phyloP scores from a whole-genome alignment of 257 asterid species.

The Catharanthus roseus region DNA sequence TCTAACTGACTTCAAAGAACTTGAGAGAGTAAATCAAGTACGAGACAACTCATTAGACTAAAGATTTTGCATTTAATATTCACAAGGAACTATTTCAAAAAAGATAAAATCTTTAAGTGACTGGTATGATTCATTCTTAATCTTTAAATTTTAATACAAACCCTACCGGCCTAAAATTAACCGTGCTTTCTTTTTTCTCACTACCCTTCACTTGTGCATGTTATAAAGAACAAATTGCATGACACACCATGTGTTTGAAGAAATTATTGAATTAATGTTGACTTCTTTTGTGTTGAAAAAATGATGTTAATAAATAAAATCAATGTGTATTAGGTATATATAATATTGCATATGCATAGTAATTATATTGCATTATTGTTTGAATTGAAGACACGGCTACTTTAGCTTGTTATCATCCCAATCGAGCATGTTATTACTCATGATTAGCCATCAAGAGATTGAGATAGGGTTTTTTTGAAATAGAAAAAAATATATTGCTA shows the following conservation, averaged over 20 bases:
- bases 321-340: background rate
- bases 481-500: background rate
- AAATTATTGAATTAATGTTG: conserved; percentile 8
- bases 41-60: no score
- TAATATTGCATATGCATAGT: no score
- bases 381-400: conserved; percentile 1
- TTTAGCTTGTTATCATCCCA: conserved; percentile 6
- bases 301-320: background rate
- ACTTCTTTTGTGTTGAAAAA: conserved; percentile 1
- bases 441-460: conserved; percentile 12
- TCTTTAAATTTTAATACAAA: no score
- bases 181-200: background rate
- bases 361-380: conserved; percentile 9
- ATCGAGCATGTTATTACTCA: conserved; percentile 19
- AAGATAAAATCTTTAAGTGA: no score
- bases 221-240: conserved; percentile 4
- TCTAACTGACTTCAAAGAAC: no score
- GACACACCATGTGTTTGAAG: conserved; percentile 6
- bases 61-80: no score
- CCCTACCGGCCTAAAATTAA: no score
- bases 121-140: no score
- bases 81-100: no score
- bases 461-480: background rate
- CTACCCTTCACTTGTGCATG: background rate
- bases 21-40: no score